Percentiles rank a stretch among this genome's conserved stretches.
These are phyloP conservation scores for Monilinia polystroma DNA, from an alignment of 2,329 filamentous ascomycete species.

Conservation along the genomic window DNA sequence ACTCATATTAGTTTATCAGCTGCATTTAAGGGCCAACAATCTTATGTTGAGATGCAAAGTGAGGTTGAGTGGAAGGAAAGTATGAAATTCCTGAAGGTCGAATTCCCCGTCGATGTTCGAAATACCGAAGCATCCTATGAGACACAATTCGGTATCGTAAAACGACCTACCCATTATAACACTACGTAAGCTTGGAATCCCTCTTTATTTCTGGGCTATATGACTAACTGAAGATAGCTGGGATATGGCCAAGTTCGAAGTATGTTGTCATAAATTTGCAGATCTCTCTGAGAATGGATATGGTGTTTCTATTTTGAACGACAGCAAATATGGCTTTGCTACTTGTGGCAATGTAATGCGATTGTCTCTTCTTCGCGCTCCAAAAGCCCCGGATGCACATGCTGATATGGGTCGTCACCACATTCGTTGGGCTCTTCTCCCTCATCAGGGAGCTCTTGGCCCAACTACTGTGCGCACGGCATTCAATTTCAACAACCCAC, in stretches of 20 bases:
- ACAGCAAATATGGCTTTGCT: slow-evolving; percentile 95
- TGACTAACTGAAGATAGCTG: slow-evolving; percentile 52
- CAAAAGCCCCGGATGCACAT: slow-evolving; percentile 89
- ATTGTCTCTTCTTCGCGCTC: slow-evolving; percentile 77
- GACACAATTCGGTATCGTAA: slow-evolving; percentile 86
- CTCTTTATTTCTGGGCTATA: slow-evolving; percentile 4
- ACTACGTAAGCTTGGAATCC: slow-evolving; percentile 59
- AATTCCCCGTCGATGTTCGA: slow-evolving; percentile 89
- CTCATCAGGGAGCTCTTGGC: slow-evolving; percentile 72
- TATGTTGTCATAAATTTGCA: slow-evolving; percentile 93
- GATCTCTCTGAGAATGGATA: slow-evolving; percentile 86
- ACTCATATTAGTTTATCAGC: slow-evolving; percentile 80
- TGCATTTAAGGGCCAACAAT: slow-evolving; percentile 61
- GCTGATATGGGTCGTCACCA: slow-evolving; percentile 90
- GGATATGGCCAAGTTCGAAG: slow-evolving; percentile 98
- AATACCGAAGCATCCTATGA: slow-evolving; percentile 95
- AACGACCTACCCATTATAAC: slow-evolving; percentile 95
- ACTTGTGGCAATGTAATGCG: slow-evolving; percentile 88
- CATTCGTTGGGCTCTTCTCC: slow-evolving; percentile 88
- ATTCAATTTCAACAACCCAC: slow-evolving; percentile 85
- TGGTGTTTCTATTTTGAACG: slow-evolving; percentile 89
- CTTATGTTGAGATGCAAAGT: slow-evolving; percentile 73
- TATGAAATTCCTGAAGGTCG: slow-evolving; percentile 98
- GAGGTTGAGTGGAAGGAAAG: slow-evolving; percentile 97
- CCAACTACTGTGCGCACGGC: slow-evolving; percentile 76